Conservation (phyloP, 257 asterid genomes). For the Verbascum thapsus region DNA sequence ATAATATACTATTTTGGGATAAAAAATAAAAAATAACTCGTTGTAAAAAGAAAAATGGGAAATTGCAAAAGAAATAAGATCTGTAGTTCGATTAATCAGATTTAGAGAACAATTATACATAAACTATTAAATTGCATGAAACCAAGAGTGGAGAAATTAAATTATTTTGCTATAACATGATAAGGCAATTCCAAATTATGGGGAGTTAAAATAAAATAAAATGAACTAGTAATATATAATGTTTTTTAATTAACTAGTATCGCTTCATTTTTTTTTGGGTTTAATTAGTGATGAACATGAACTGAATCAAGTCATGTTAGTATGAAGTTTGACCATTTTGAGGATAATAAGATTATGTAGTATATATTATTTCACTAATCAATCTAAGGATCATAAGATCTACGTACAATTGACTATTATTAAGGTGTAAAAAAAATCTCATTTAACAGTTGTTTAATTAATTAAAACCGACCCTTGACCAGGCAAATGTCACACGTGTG, state of each 20-base stretch:
- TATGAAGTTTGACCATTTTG: conserved; percentile 21
- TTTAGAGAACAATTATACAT: neutral
- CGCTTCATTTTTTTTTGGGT: neutral
- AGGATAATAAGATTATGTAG: conserved; percentile 12
- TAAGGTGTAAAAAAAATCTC: neutral
- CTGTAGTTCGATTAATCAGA: neutral
- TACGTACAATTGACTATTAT: conserved; percentile 23
- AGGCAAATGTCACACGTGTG: conserved; percentile 29
- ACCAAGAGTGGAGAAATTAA: no score
- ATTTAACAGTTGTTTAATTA: neutral
- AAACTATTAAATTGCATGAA: no score
- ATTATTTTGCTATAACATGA: no score
- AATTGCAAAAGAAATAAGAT: neutral
- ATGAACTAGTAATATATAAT: no score
- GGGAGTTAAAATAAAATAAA: no score
- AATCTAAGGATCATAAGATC: conserved; percentile 28
- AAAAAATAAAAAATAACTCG: no score
- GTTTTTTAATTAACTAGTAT: no score
- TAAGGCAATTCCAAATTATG: no score
- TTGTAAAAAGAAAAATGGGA: neutral
- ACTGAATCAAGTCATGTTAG: conserved; percentile 27
- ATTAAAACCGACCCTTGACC: conserved; percentile 30
- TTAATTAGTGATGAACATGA: conserved; percentile 1
- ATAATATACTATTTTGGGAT: no score
- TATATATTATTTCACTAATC: conserved; percentile 1